A percentile compares a stretch with the other conserved stretches of the same genome.
These are phyloP conservation scores for Wickerhamomyces alni DNA, from an alignment of 805 yeast species.

Conservation along the genomic window DNA sequence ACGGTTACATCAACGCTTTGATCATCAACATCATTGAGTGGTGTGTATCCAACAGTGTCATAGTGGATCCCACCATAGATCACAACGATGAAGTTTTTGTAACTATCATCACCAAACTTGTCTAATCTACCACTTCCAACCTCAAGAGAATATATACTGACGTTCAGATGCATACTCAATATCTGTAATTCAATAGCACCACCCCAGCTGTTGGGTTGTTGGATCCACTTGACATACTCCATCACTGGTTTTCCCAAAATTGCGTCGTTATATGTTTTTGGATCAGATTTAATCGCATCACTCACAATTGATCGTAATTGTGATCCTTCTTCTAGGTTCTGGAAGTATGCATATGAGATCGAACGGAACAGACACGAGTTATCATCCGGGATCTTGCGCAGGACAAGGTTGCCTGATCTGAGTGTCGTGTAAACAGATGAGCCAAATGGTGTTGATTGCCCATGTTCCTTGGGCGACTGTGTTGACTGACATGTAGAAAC, in stretches of 20 bases:
- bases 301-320: constrained; percentile 51
- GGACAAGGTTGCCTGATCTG: constrained; percentile 32
- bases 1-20: constrained; percentile 32
- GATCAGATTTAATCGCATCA: constrained; percentile 34
- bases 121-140: constrained; percentile 56
- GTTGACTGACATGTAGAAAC: background rate
- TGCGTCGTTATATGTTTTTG: constrained; percentile 45
- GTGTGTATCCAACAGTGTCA: constrained; percentile 46
- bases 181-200: constrained; percentile 76
- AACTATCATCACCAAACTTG: constrained; percentile 35
- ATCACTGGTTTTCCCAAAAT: constrained; percentile 46
- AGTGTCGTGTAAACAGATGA: constrained; percentile 4
- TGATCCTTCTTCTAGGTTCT: constrained; percentile 36
- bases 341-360: constrained; percentile 44
- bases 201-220: constrained; percentile 63
- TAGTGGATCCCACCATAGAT: constrained; percentile 71
- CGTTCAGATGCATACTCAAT: constrained; percentile 42
- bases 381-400: constrained; percentile 66
- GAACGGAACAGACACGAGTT: constrained; percentile 74
- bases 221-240: constrained; percentile 59
- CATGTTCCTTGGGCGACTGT: background rate
- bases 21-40: constrained; percentile 21
- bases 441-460: background rate
- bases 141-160: constrained; percentile 56
- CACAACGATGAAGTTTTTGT: constrained; percentile 40